Conservation (phyloP, 805 yeast species). For the Saturnispora sanitii region DNA sequence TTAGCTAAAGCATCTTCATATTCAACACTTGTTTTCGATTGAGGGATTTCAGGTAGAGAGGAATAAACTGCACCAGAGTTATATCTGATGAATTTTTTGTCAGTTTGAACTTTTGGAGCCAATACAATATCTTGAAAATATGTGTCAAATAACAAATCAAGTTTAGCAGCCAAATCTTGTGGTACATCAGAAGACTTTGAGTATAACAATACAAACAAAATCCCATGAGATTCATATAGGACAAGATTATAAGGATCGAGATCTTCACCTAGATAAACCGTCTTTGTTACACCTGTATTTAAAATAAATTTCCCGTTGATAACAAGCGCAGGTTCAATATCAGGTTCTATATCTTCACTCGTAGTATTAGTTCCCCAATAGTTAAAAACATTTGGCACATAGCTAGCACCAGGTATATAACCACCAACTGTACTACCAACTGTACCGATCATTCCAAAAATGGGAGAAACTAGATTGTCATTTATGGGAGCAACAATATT, state of each 20-base stretch:
- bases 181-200: slow-evolving; percentile 5
- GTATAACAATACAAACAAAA: slow-evolving; percentile 19
- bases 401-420: slow-evolving; percentile 12
- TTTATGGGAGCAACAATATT: not conserved
- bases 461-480: not conserved
- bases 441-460: slow-evolving; percentile 10
- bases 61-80: too few species aligned
- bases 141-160: slow-evolving; percentile 17
- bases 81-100: too few species aligned
- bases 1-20: too few species aligned
- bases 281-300: not conserved
- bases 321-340: not conserved
- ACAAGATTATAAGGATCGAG: slow-evolving; percentile 14
- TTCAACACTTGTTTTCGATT: too few species aligned
- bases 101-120: slow-evolving; percentile 12
- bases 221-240: slow-evolving; percentile 25
- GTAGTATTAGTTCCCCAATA: not conserved
- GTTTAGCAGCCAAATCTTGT: slow-evolving; percentile 10
- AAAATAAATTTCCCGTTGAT: not conserved
- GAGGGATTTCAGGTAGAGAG: too few species aligned
- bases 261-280: not conserved
- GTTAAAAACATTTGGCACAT: slow-evolving; percentile 10
- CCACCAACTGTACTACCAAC: slow-evolving; percentile 20
- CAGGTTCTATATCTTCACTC: not conserved
- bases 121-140: slow-evolving; percentile 22